phyloP scores from a whole-genome alignment of 1,284 basidiomycete genomes.

The Acaromyces ingoldii region DNA sequence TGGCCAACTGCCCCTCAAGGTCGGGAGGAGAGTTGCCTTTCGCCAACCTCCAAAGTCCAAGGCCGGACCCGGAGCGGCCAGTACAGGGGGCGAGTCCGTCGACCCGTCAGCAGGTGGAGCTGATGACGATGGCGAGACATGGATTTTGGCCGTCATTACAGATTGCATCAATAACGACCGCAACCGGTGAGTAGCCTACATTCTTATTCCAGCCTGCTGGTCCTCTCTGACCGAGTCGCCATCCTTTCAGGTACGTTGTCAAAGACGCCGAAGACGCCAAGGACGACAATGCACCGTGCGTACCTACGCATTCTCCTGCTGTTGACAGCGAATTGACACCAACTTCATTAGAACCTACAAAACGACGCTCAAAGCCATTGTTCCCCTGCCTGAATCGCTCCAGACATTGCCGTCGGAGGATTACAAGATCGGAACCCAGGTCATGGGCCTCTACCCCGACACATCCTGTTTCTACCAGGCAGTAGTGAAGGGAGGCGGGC shows the following conservation, averaged over 20 bases:
- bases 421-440: conserved; percentile 35
- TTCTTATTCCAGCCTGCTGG: not conserved
- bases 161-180: conserved; percentile 34
- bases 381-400: conserved; percentile 39
- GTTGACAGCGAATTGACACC: not conserved
- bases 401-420: conserved; percentile 40
- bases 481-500: conserved; percentile 44
- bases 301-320: not conserved
- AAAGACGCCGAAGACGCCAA: conserved; percentile 23
- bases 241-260: conserved; percentile 20
- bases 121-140: conserved; percentile 32
- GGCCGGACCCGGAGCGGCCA: conserved; percentile 3
- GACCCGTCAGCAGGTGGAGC: not conserved
- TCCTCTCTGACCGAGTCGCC: too few species aligned
- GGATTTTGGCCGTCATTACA: conserved; percentile 37
- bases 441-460: conserved; percentile 50
- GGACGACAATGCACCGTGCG: conserved; percentile 17
- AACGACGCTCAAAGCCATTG: conserved; percentile 40
- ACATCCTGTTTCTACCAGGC: conserved; percentile 51
- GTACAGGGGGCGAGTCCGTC: not conserved
- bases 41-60: conserved; percentile 20
- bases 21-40: conserved; percentile 33
- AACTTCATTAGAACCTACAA: conserved; percentile 17
- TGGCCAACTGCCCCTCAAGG: conserved; percentile 24
- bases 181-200: conserved; percentile 14